These are phyloP conservation scores for Eutrema heterophyllum DNA, from an alignment of 345 rosid species.

Conservation along the genomic window DNA sequence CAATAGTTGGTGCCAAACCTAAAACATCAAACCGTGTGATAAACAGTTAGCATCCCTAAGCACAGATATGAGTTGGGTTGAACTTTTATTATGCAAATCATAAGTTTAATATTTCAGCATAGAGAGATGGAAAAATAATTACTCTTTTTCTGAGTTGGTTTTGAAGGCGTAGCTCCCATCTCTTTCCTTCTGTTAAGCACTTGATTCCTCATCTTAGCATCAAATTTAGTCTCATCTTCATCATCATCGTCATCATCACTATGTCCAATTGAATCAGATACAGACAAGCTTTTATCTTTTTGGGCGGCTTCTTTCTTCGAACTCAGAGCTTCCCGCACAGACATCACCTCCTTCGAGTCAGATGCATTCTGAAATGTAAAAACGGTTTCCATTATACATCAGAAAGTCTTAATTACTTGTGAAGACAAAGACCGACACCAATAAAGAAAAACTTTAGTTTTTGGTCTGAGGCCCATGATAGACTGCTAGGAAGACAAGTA, in stretches of 20 bases:
- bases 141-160: conserved; percentile 51
- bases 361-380: conserved; percentile 47
- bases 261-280: conserved; percentile 19
- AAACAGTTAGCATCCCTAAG: conserved; percentile 1
- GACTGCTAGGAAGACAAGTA: neutral
- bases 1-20: conserved; percentile 1
- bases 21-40: neutral
- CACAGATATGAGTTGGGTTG: neutral
- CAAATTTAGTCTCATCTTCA: conserved; percentile 70
- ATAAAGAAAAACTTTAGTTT: neutral
- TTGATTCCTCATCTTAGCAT: conserved; percentile 78
- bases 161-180: conserved; percentile 49
- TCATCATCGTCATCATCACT: conserved; percentile 38
- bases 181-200: conserved; percentile 65
- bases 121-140: conserved; percentile 18
- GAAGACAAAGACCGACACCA: neutral
- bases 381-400: conserved; percentile 3
- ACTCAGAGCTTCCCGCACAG: conserved; percentile 73
- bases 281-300: conserved; percentile 44
- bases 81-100: neutral
- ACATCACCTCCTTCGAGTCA: conserved; percentile 60
- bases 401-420: neutral
- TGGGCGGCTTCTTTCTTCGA: conserved; percentile 52
- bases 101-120: neutral
- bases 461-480: neutral